phyloP scores from a whole-genome alignment of 345 rosid species.

The Populus davidiana region DNA sequence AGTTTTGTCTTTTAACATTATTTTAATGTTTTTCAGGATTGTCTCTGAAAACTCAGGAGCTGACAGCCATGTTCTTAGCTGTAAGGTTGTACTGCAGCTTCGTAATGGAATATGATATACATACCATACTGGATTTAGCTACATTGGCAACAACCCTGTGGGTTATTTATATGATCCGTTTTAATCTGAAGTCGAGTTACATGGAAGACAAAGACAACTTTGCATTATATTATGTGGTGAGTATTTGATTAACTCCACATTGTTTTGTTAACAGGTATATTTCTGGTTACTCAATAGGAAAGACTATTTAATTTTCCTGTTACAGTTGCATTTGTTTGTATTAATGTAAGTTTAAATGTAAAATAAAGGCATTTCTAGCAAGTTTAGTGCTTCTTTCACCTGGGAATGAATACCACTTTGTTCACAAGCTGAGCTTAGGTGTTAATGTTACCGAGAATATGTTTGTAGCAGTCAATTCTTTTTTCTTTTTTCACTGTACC shows the following conservation, averaged over 20 bases:
- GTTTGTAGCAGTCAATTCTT: not conserved
- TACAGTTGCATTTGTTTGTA: not conserved
- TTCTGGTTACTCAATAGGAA: not conserved
- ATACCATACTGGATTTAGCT: constrained; percentile 87
- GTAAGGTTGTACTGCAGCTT: constrained; percentile 92
- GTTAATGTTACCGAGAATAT: not conserved
- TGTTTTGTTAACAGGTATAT: not conserved
- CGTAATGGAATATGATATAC: constrained; percentile 99
- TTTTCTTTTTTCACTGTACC: not conserved
- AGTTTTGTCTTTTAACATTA: not conserved
- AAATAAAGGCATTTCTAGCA: not conserved
- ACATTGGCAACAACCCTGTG: constrained; percentile 93
- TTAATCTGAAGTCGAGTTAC: constrained; percentile 84
- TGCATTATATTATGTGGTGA: constrained; percentile 86
- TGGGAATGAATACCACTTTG: not conserved
- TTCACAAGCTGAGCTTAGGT: not conserved
- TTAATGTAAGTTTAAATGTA: not conserved
- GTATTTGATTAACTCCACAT: constrained; percentile 9
- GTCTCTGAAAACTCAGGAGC: constrained; percentile 90
- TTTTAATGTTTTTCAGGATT: constrained; percentile 58
- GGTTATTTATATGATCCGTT: constrained; percentile 98
- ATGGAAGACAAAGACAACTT: constrained; percentile 98
- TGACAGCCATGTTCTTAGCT: constrained; percentile 90
- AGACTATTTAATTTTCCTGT: not conserved
- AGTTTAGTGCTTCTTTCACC: not conserved